Evolutionary conservation across 192 early-diverging fungal genomes (phyloP).

Genomic region (Entomortierella parvispora): DNA sequence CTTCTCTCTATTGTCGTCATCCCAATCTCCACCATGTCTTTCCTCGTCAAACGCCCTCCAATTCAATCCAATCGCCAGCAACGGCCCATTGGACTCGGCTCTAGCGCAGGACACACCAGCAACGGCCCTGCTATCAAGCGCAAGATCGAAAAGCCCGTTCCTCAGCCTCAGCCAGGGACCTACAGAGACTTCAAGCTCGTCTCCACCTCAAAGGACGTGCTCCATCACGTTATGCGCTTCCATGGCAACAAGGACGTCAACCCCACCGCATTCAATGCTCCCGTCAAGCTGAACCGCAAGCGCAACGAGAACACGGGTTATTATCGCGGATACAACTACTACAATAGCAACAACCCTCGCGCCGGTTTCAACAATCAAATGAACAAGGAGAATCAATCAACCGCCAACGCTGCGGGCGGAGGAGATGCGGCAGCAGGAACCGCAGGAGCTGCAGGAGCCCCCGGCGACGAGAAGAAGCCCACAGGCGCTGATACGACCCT

Average conservation of each 20-base stretch:
- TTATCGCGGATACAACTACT: constrained; percentile 11
- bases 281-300: constrained; percentile 66
- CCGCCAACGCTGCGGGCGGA: constrained; percentile 27
- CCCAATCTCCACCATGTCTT: neutral
- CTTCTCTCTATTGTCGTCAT: neutral
- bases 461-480: constrained; percentile 52
- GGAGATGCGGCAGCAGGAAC: constrained; percentile 44
- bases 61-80: constrained; percentile 19
- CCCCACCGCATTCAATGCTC: constrained; percentile 63
- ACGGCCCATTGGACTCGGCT: neutral
- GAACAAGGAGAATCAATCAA: constrained; percentile 3
- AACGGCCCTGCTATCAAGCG: constrained; percentile 29
- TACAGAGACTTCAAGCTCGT: constrained; percentile 73
- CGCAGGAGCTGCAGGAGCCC: constrained; percentile 52
- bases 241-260: constrained; percentile 63
- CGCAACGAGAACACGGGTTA: constrained; percentile 37
- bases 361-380: constrained; percentile 8
- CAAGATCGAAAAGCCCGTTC: constrained; percentile 20
- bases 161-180: constrained; percentile 43
- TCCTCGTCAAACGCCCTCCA: constrained; percentile 30
- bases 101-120: neutral
- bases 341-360: constrained; percentile 16
- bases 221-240: constrained; percentile 76
- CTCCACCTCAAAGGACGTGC: constrained; percentile 61
- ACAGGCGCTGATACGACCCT: constrained; percentile 67